Percentiles rank a stretch among this genome's conserved stretches.
Evolutionary conservation across 1,284 basidiomycete genomes (phyloP).

Genomic region (Cerrena zonata): DNA sequence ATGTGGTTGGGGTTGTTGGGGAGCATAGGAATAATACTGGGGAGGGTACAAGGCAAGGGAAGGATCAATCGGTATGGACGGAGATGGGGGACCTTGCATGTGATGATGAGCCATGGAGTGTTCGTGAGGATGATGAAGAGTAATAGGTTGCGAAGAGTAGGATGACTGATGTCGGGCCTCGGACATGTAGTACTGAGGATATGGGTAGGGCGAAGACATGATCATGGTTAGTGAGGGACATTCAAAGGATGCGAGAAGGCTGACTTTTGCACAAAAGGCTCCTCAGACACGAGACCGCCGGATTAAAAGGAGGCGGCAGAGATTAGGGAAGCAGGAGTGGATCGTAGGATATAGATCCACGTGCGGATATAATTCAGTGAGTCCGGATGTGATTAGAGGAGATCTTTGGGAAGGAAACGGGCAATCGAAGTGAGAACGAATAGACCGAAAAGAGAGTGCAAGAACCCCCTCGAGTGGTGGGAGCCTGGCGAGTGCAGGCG

Average conservation of each 20-base stretch:
- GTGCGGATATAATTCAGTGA: constrained; percentile 5
- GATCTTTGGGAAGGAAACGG: constrained; percentile 1
- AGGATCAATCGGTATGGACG: constrained; percentile 60
- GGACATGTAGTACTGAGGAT: constrained; percentile 34
- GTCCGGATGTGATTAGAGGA: constrained; percentile 6
- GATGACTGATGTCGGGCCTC: constrained; percentile 20
- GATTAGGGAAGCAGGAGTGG: neutral
- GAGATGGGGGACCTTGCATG: constrained; percentile 56
- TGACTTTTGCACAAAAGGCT: constrained; percentile 17
- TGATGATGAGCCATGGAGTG: constrained; percentile 18
- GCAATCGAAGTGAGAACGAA: constrained; percentile 6
- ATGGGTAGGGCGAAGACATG: constrained; percentile 26
- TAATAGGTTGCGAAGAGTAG: constrained; percentile 26
- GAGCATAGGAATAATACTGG: constrained; percentile 48
- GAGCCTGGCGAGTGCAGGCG: neutral
- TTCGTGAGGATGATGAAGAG: constrained; percentile 23
- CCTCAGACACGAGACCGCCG: constrained; percentile 9
- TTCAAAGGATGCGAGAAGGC: constrained; percentile 12
- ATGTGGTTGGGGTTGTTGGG: constrained; percentile 33
- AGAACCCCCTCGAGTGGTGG: neutral
- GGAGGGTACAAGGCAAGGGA: constrained; percentile 56
- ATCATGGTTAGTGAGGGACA: constrained; percentile 15
- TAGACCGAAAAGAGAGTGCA: constrained; percentile 2
- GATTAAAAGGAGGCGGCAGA: constrained; percentile 8
- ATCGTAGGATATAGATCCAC: constrained; percentile 4